Evolutionary conservation across 2,329 filamentous ascomycete species (phyloP).

Genomic region (Colletotrichum lentis): DNA sequence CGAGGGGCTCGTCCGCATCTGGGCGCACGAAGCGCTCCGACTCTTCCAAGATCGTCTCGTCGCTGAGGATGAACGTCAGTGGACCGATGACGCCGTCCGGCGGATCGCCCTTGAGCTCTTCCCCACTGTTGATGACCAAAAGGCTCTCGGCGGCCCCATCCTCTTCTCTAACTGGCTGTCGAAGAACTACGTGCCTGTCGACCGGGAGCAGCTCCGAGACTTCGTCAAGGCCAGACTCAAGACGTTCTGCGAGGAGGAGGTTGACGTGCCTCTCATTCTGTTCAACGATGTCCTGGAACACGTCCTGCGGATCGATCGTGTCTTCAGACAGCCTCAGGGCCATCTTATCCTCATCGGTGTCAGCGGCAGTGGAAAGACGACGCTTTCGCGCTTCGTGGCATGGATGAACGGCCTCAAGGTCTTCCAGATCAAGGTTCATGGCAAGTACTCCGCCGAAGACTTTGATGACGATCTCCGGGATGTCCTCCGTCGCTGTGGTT

Average conservation of each 20-base stretch:
- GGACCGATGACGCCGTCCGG: slow-evolving; percentile 89
- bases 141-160: slow-evolving; percentile 90
- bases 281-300: slow-evolving; percentile 99
- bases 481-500: slow-evolving; percentile 91
- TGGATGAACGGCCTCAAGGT: slow-evolving; percentile 99
- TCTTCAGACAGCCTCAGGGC: slow-evolving; percentile 97
- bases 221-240: slow-evolving; percentile 97
- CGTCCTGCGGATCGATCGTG: slow-evolving; percentile 95
- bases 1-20: slow-evolving; percentile 94
- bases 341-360: slow-evolving; percentile 99
- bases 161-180: slow-evolving; percentile 99
- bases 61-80: slow-evolving; percentile 89
- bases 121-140: slow-evolving; percentile 90
- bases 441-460: slow-evolving; percentile 96
- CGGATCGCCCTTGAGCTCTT: slow-evolving; percentile 91
- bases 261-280: slow-evolving; percentile 97
- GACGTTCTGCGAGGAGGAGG: slow-evolving; percentile 99
- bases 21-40: slow-evolving; percentile 95
- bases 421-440: slow-evolving; percentile 99
- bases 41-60: slow-evolving; percentile 98
- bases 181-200: slow-evolving; percentile 97
- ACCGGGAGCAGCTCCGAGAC: slow-evolving; percentile 91
- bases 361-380: slow-evolving; percentile 98
- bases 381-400: slow-evolving; percentile 94
- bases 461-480: slow-evolving; percentile 97